Conservation (phyloP, 139 green algal species). For the Micractinium sp. region DNA sequence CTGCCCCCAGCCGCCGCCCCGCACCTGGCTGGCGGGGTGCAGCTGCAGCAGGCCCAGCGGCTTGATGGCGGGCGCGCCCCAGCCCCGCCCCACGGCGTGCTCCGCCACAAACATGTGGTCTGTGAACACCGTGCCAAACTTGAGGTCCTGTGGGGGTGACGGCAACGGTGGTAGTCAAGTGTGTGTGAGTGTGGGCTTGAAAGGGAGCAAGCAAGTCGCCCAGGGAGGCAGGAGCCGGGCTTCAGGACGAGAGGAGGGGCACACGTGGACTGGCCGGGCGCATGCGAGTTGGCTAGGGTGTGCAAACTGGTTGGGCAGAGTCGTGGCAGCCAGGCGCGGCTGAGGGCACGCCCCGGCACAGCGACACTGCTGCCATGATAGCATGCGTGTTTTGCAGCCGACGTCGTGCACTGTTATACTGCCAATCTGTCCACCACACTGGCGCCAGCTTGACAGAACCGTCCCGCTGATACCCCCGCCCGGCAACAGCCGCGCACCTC, state of each 20-base stretch:
- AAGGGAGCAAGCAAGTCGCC: neutral
- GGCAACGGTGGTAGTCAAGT: neutral
- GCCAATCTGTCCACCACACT: too few species aligned
- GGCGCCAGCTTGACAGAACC: too few species aligned
- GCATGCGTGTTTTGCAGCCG: too few species aligned
- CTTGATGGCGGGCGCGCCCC: slow-evolving; percentile 66
- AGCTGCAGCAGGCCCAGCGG: slow-evolving; percentile 64
- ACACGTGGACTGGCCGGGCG: too few species aligned
- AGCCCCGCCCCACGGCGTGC: slow-evolving; percentile 64
- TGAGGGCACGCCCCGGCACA: too few species aligned
- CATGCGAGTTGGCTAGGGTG: neutral
- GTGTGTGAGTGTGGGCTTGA: neutral
- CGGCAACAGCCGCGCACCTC: neutral
- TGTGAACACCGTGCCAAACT: slow-evolving; percentile 70
- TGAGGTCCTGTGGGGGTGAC: slow-evolving; percentile 43
- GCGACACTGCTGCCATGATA: too few species aligned
- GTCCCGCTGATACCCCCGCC: too few species aligned
- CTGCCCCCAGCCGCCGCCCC: neutral
- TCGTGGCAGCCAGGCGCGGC: too few species aligned
- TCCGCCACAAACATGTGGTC: slow-evolving; percentile 81
- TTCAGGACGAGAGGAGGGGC: neutral
- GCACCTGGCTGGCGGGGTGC: slow-evolving; percentile 72
- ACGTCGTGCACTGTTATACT: too few species aligned
- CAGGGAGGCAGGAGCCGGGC: neutral
- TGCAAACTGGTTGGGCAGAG: neutral